These are phyloP conservation scores for Saitozyma podzolica DNA, from an alignment of 768 basidiomycete genomes.

Conservation along the genomic window DNA sequence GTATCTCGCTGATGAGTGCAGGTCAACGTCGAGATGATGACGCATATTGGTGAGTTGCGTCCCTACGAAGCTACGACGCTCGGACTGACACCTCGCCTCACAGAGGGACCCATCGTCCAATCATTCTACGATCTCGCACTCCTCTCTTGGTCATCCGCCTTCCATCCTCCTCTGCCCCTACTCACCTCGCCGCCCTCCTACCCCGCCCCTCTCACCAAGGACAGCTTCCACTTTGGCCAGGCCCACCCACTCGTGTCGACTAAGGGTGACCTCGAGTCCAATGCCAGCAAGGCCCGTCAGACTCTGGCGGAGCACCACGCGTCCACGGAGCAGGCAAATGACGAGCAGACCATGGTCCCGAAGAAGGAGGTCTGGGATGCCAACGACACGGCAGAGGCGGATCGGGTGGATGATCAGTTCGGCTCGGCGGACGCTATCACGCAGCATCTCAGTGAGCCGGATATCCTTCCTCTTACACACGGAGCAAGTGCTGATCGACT, in stretches of 20 bases:
- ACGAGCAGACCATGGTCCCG: constrained; percentile 1
- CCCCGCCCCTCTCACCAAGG: not conserved
- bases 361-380: constrained; percentile 24
- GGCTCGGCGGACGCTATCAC: constrained; percentile 24
- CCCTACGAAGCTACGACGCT: not conserved
- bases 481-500: not conserved
- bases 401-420: constrained; percentile 53
- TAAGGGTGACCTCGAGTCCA: constrained; percentile 23
- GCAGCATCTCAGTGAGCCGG: constrained; percentile 27
- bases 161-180: constrained; percentile 29
- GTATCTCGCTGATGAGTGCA: not conserved
- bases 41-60: constrained; percentile 55
- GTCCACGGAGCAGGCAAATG: constrained; percentile 7
- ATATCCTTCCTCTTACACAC: not conserved
- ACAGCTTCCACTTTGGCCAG: constrained; percentile 17
- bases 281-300: constrained; percentile 13
- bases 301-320: constrained; percentile 31
- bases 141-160: constrained; percentile 58
- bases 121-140: constrained; percentile 67
- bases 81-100: not conserved
- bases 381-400: constrained; percentile 20
- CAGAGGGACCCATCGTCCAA: constrained; percentile 67
- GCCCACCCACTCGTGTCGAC: constrained; percentile 20
- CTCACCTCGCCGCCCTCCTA: constrained; percentile 15
- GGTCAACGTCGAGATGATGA: constrained; percentile 58